Conservation (phyloP, 192 early-diverging fungal species). For the Chytriomyces sp. region DNA sequence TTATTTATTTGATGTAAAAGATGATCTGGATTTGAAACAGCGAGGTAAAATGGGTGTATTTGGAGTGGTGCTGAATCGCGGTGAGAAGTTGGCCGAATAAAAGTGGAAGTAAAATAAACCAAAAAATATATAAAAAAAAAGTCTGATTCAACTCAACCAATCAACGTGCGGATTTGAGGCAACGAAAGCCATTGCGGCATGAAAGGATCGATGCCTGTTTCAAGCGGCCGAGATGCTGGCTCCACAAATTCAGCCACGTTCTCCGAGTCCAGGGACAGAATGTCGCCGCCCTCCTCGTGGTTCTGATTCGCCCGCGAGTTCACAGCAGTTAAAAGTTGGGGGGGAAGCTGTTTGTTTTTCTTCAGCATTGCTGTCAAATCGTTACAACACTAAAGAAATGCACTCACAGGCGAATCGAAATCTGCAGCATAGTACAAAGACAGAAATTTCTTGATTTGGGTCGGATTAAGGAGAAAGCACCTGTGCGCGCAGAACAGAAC, state of each 20-base stretch:
- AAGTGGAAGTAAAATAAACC: neutral
- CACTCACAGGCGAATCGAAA: constrained; percentile 81
- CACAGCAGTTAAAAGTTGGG: constrained; percentile 85
- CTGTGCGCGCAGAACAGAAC: constrained; percentile 12
- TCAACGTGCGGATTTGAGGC: constrained; percentile 43
- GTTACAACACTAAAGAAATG: neutral
- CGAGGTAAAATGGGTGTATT: constrained; percentile 30
- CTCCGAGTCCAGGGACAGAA: constrained; percentile 80
- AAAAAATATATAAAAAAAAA: neutral
- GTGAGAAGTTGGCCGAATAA: neutral
- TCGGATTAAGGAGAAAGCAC: constrained; percentile 92
- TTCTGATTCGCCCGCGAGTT: constrained; percentile 78
- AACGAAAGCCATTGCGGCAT: constrained; percentile 70
- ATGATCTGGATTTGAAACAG: constrained; percentile 26
- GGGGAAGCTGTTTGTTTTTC: constrained; percentile 66
- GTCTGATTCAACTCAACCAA: neutral
- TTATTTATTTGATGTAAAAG: constrained; percentile 28
- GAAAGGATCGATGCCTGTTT: constrained; percentile 74
- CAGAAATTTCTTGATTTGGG: constrained; percentile 98
- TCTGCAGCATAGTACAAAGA: constrained; percentile 93
- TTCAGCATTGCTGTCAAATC: neutral
- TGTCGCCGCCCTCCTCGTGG: constrained; percentile 78
- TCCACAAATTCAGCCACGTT: constrained; percentile 66
- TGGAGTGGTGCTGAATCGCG: constrained; percentile 14
- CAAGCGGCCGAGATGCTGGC: constrained; percentile 51